Evolutionary conservation across 139 green algal genomes (phyloP), one percentile per base, ranked within the genome.

Genomic region (Edaphochlamys debaryana): DNA sequence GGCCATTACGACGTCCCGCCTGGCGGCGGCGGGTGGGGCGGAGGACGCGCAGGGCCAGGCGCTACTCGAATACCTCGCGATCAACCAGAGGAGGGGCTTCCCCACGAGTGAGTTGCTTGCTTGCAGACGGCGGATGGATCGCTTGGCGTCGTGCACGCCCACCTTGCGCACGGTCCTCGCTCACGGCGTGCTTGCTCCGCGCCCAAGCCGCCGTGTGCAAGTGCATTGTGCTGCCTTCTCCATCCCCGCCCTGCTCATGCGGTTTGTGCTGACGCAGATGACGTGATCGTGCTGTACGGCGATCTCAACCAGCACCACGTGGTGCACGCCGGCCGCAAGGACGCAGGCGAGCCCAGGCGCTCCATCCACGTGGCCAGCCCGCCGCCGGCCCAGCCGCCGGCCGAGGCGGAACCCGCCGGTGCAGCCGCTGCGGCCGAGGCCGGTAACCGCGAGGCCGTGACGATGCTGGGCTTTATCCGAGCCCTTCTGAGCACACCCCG

Each of bases 251-350:
- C 38, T 30, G 38, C 38, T 73, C 67, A 34, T 38, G 22, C 20
- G 22, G 25, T 36, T 9, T 63, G 20, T 29, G 20, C 20, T 36
- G 22, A 54, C 37, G 67, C 67, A 74, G 67, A 38, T 29, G 67
- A 74, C 27, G 67, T 74, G 27, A 56, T 74, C 40, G 67, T 54
- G 25, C 2, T 74, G 27, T 74, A 38, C 37, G 67, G 67, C 67
- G 67, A 74, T 27, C 40, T 74, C 67, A 74, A 74, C 40, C 25
- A 9, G 15, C 67, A 74, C 67, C 38, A 74, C 23, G 67, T 38
- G 25, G 40, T 74, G 25, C 67, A 74, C 67, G 67, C 67, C 40
- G 67, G 67, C 67, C 67, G 67, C 40, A 56, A 58, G 40, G 67
- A 74, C 40, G 40, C 67, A 9, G 67, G 67, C 67, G 2, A 54